phyloP scores from a whole-genome alignment of 2,329 filamentous ascomycete genomes.

The Alternaria sp. region DNA sequence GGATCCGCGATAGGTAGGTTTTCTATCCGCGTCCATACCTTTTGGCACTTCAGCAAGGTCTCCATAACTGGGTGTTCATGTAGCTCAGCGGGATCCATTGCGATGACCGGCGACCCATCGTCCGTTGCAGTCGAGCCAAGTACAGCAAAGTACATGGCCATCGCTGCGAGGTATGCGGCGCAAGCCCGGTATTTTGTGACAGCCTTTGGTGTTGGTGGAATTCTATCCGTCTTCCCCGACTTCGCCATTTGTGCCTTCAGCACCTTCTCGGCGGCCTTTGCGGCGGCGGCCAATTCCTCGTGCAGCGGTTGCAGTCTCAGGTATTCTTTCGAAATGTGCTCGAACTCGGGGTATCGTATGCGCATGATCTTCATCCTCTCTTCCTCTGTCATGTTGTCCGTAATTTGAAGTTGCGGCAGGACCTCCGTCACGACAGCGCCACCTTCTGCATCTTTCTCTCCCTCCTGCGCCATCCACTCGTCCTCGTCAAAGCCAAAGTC shows the following conservation, averaged over 20 bases:
- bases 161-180: conserved; percentile 81
- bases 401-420: conserved; percentile 82
- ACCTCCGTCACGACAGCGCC: conserved; percentile 78
- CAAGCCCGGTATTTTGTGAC: conserved; percentile 77
- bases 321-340: conserved; percentile 82
- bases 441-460: conserved; percentile 53
- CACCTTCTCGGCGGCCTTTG: conserved; percentile 61
- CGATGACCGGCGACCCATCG: conserved; percentile 57
- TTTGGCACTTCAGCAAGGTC: conserved; percentile 77
- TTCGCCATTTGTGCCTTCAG: conserved; percentile 37
- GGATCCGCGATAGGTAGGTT: conserved; percentile 62
- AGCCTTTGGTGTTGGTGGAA: conserved; percentile 36
- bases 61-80: conserved; percentile 93
- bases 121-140: conserved; percentile 78
- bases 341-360: conserved; percentile 89
- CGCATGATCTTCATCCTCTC: conserved; percentile 79
- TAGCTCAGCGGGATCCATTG: conserved; percentile 77
- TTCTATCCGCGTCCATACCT: conserved; percentile 79
- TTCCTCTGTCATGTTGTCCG: conserved; percentile 75
- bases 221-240: conserved; percentile 16
- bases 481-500: conserved; percentile 93
- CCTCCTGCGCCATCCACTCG: conserved; percentile 73
- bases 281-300: conserved; percentile 65
- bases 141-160: conserved; percentile 94
- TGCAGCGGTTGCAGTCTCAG: conserved; percentile 68